Conservation (phyloP, 2,329 filamentous ascomycete genomes). For the Teratosphaeria destructans region DNA sequence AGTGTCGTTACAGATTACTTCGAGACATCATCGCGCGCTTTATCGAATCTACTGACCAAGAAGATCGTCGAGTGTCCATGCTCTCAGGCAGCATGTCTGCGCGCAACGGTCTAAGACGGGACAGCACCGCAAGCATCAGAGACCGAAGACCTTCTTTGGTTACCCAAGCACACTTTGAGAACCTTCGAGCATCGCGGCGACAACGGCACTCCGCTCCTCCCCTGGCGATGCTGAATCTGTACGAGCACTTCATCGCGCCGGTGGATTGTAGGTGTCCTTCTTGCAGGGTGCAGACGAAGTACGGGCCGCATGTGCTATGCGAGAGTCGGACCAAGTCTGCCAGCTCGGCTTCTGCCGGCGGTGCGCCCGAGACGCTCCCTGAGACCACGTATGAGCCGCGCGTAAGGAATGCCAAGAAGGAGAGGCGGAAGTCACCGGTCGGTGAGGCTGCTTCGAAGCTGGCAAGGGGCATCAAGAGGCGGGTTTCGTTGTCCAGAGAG, state of each 20-base stretch:
- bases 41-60: not conserved
- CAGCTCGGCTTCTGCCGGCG: too few relatives aligned
- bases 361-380: not conserved
- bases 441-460: not conserved
- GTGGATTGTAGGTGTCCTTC: not conserved
- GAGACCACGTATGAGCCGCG: not conserved
- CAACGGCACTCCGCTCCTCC: not conserved
- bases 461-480: not conserved
- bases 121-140: not conserved
- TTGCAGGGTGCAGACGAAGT: not conserved
- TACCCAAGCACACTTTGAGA: not conserved
- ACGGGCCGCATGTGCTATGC: not conserved
- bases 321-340: not conserved
- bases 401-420: not conserved
- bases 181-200: not conserved
- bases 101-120: not conserved
- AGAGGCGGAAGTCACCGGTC: not conserved
- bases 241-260: not conserved
- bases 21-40: not conserved
- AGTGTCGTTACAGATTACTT: not conserved
- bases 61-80: not conserved
- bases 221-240: not conserved
- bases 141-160: not conserved
- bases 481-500: not conserved
- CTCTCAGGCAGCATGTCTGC: not conserved